These are phyloP conservation scores for Pichia kluyveri DNA, from an alignment of 805 yeast genomes.

Conservation along the genomic window DNA sequence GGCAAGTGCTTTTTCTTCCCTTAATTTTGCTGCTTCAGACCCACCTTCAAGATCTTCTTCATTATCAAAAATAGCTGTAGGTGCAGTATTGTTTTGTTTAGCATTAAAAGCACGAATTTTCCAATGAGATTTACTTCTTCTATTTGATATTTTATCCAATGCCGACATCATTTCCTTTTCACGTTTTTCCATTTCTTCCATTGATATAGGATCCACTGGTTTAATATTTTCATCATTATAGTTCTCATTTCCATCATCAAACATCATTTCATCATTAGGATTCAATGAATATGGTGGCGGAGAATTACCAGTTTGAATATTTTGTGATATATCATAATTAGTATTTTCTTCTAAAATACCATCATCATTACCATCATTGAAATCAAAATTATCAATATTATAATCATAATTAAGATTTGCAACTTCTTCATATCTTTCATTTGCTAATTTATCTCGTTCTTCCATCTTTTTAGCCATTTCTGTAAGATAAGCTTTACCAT, in stretches of 20 bases:
- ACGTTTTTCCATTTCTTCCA: not conserved
- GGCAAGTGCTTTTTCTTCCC: not conserved
- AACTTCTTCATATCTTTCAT: not conserved
- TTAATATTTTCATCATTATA: not conserved
- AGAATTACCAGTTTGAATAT: not conserved
- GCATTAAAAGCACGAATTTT: slow-evolving; percentile 6
- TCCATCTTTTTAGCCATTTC: slow-evolving; percentile 3
- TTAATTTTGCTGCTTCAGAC: not conserved
- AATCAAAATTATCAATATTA: slow-evolving; percentile 5
- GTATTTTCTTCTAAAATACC: slow-evolving; percentile 1
- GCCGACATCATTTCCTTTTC: slow-evolving; percentile 1
- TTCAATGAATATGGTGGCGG: not conserved
- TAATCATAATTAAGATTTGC: not conserved
- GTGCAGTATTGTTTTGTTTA: not conserved
- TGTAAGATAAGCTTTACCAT: slow-evolving; percentile 2
- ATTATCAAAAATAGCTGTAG: not conserved
- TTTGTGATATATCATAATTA: not conserved
- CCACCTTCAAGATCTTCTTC: not conserved
- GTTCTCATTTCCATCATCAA: not conserved
- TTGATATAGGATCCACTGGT: not conserved
- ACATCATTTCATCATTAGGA: not conserved
- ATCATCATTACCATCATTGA: not conserved
- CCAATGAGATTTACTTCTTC: slow-evolving; percentile 2
- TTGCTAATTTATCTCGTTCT: not conserved
- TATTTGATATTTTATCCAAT: not conserved